Evolutionary conservation across 2,329 filamentous ascomycete species (phyloP).

Genomic region (Fonsecaea monophora): DNA sequence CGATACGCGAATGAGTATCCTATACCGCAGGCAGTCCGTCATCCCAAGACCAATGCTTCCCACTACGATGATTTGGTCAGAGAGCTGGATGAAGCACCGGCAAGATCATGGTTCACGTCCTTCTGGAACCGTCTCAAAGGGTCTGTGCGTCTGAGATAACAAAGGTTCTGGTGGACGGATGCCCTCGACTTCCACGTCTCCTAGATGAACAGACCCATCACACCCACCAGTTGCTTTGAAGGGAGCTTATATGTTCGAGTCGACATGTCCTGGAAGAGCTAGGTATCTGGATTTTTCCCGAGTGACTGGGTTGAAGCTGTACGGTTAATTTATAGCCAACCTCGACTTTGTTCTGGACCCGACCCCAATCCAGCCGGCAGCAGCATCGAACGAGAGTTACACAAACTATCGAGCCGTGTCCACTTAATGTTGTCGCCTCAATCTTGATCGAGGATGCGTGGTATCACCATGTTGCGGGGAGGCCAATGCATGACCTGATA

Average conservation of each 20-base stretch:
- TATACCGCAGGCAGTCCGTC: conserved; percentile 54
- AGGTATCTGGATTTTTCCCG: not conserved
- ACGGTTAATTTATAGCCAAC: not conserved
- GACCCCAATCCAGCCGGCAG: not conserved
- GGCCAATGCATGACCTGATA: not conserved
- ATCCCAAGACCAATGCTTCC: conserved; percentile 58
- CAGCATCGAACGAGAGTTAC: not conserved
- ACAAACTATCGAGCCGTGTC: not conserved
- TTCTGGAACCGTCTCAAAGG: conserved; percentile 56
- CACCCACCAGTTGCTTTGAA: not conserved
- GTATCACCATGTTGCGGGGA: not conserved
- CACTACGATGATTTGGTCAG: conserved; percentile 60
- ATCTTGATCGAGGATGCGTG: not conserved
- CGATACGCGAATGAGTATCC: conserved; percentile 61
- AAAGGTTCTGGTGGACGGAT: not conserved
- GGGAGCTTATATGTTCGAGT: not conserved
- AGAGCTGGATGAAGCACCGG: conserved; percentile 62
- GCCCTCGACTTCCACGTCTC: not conserved
- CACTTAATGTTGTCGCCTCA: not conserved
- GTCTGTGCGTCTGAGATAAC: conserved; percentile 31
- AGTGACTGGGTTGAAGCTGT: not conserved
- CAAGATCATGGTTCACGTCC: conserved; percentile 54
- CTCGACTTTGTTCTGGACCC: not conserved
- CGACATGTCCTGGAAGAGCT: not conserved
- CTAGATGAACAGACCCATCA: not conserved